Evolutionary conservation across 1,284 basidiomycete species (phyloP).

Genomic region (Chiua sp.): DNA sequence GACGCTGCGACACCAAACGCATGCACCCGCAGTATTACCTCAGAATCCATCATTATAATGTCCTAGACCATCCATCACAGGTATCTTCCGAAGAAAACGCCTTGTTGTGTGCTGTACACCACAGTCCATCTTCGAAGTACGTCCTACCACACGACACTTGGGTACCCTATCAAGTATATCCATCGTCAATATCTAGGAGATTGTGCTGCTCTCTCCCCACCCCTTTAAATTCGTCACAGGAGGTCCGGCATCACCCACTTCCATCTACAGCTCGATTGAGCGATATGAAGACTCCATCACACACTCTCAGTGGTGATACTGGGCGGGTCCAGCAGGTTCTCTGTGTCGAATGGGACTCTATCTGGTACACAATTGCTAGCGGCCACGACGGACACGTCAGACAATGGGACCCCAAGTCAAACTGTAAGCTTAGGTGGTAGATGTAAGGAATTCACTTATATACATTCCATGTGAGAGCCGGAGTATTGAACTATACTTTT

Average conservation of each 20-base stretch:
- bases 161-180: constrained; percentile 80
- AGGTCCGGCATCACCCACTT: constrained; percentile 51
- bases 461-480: too few relatives aligned
- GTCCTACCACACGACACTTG: constrained; percentile 92
- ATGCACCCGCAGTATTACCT: constrained; percentile 79
- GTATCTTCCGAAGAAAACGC: constrained; percentile 39
- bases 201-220: constrained; percentile 94
- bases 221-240: constrained; percentile 32
- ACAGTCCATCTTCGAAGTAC: constrained; percentile 94
- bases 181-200: constrained; percentile 64
- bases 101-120: constrained; percentile 90
- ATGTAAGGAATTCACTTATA: too few relatives aligned
- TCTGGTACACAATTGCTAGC: constrained; percentile 89
- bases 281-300: constrained; percentile 90
- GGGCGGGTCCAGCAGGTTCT: constrained; percentile 81
- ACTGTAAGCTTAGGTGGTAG: too few relatives aligned
- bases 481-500: too few relatives aligned
- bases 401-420: constrained; percentile 83
- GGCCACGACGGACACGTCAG: constrained; percentile 91
- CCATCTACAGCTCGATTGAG: constrained; percentile 95
- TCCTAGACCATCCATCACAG: constrained; percentile 72
- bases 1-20: constrained; percentile 57
- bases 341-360: constrained; percentile 96
- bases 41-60: constrained; percentile 79
- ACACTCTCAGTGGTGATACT: constrained; percentile 87